Evolutionary conservation across 768 basidiomycete species (phyloP).

Genomic region (Mycena sanguinolenta): DNA sequence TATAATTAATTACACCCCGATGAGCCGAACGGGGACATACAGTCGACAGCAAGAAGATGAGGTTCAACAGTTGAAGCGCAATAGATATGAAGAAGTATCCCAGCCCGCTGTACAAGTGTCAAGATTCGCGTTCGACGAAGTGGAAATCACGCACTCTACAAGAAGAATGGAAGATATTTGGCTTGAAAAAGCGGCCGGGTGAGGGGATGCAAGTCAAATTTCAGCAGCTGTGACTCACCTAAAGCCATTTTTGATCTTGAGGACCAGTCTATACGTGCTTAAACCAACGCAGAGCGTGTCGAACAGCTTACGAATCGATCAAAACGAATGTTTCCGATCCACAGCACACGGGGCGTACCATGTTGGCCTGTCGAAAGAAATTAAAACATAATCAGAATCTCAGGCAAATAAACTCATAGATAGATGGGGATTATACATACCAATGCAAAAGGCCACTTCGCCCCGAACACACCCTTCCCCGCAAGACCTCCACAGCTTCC

Average conservation of each 20-base stretch:
- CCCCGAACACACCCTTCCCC: slow-evolving; percentile 4
- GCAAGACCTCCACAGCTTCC: slow-evolving; percentile 10
- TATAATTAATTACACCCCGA: neutral
- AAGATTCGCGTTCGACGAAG: neutral
- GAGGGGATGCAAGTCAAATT: neutral
- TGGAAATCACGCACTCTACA: neutral
- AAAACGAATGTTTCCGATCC: neutral
- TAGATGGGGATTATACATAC: neutral
- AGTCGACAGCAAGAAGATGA: slow-evolving; percentile 6
- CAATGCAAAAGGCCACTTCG: slow-evolving; percentile 16
- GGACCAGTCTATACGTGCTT: neutral
- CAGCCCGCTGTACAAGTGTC: slow-evolving; percentile 1
- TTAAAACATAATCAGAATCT: neutral
- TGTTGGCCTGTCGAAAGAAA: slow-evolving; percentile 1
- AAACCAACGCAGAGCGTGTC: slow-evolving; percentile 6
- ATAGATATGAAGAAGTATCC: slow-evolving; percentile 12
- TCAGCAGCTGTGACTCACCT: neutral
- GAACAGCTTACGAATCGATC: neutral
- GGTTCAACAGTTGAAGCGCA: slow-evolving; percentile 10
- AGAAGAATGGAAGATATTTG: slow-evolving; percentile 16
- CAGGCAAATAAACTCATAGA: neutral
- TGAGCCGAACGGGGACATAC: neutral
- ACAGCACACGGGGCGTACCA: neutral
- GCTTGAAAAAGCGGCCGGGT: neutral
- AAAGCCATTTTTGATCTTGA: neutral